Evolutionary conservation across 2,329 filamentous ascomycete genomes (phyloP).

Genomic region (Trichoderma arundinaceum): DNA sequence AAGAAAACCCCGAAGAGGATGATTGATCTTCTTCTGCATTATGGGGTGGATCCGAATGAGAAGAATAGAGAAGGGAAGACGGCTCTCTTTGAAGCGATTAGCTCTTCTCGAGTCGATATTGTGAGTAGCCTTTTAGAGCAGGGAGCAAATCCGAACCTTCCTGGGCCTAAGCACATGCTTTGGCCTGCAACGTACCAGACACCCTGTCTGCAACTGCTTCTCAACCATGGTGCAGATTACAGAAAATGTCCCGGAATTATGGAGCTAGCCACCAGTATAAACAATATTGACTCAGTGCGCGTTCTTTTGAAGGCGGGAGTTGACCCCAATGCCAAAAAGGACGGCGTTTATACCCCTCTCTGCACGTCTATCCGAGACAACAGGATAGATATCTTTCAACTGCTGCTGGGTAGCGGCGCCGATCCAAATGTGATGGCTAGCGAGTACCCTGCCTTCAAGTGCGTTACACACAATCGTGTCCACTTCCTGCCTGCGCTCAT

Average conservation of each 20-base stretch:
- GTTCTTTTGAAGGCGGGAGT: slow-evolving; percentile 64
- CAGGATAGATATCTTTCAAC: slow-evolving; percentile 63
- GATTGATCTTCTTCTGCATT: slow-evolving; percentile 64
- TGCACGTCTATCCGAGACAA: slow-evolving; percentile 73
- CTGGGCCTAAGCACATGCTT: slow-evolving; percentile 71
- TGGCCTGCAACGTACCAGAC: slow-evolving; percentile 68
- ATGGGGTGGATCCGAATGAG: slow-evolving; percentile 62
- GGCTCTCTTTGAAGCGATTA: slow-evolving; percentile 67
- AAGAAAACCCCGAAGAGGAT: slow-evolving; percentile 61
- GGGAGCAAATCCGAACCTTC: slow-evolving; percentile 70
- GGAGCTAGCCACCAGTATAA: slow-evolving; percentile 67
- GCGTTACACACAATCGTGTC: slow-evolving; percentile 67
- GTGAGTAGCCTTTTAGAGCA: slow-evolving; percentile 58
- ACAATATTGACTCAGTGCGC: slow-evolving; percentile 66
- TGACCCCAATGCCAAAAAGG: slow-evolving; percentile 66
- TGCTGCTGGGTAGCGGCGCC: slow-evolving; percentile 62
- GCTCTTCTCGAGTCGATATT: slow-evolving; percentile 60
- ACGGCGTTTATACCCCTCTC: slow-evolving; percentile 70
- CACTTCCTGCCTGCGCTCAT: slow-evolving; percentile 66
- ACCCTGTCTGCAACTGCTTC: slow-evolving; percentile 62
- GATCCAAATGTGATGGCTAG: slow-evolving; percentile 67
- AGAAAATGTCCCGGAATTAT: slow-evolving; percentile 67
- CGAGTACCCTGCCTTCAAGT: slow-evolving; percentile 72
- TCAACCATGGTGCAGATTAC: slow-evolving; percentile 63
- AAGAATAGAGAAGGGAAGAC: slow-evolving; percentile 68